phyloP scores from a whole-genome alignment of 148 eudicot genomes.

The Diospyros lotus region DNA sequence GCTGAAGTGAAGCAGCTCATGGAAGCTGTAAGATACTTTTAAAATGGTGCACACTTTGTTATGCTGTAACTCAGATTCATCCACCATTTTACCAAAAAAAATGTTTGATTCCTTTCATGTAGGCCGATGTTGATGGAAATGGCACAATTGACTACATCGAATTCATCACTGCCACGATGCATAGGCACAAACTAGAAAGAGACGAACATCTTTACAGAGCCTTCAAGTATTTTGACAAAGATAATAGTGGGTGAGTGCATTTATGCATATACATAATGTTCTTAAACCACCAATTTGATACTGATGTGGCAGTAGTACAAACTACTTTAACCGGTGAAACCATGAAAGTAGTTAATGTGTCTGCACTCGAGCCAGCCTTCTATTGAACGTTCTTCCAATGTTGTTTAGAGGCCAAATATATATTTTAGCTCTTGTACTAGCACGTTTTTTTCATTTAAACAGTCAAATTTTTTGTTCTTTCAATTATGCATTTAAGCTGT shows the following conservation, averaged over 20 bases:
- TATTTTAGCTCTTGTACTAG: too few relatives aligned
- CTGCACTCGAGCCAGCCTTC: too few relatives aligned
- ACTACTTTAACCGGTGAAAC: too few relatives aligned
- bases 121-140: slow-evolving; percentile 93
- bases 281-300: too few relatives aligned
- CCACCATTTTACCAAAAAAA: neutral
- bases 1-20: slow-evolving; percentile 81
- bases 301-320: too few relatives aligned
- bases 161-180: slow-evolving; percentile 91
- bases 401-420: too few relatives aligned
- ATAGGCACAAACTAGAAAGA: slow-evolving; percentile 71
- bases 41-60: neutral
- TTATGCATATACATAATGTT: neutral
- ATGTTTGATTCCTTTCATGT: neutral
- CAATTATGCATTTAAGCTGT: too few relatives aligned
- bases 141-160: slow-evolving; percentile 92
- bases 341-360: too few relatives aligned
- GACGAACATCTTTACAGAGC: slow-evolving; percentile 81
- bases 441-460: too few relatives aligned
- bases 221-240: slow-evolving; percentile 75
- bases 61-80: neutral
- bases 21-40: slow-evolving; percentile 71
- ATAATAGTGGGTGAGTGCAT: slow-evolving; percentile 62
- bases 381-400: too few relatives aligned
- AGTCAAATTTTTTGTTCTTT: too few relatives aligned